A percentile compares a stretch with the other conserved stretches of the same genome.
These are phyloP conservation scores for Macadamia integrifolia DNA, from an alignment of 164 flowering plant genomes.

Conservation along the genomic window DNA sequence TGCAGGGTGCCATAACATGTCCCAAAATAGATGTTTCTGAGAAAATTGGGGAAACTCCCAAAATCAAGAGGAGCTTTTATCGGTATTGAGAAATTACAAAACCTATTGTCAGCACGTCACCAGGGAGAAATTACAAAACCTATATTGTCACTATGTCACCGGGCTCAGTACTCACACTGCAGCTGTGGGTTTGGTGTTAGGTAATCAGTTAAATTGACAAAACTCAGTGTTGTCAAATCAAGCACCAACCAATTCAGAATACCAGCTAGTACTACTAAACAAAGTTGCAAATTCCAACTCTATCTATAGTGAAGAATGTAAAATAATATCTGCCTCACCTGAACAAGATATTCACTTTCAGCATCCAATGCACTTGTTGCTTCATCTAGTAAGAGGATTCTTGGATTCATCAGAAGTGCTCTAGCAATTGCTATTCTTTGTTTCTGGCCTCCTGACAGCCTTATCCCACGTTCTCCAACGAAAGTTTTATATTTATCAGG, in stretches of 20 bases:
- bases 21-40: no score
- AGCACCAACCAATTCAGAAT: not conserved
- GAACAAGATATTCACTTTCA: constrained; percentile 91
- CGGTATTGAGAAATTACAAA: not conserved
- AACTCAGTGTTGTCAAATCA: not conserved
- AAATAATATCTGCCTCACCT: constrained; percentile 38
- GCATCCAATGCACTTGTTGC: constrained; percentile 99
- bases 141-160: no score
- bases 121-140: no score
- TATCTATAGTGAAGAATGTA: not conserved
- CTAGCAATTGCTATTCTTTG: constrained; percentile 96
- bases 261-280: not conserved
- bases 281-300: not conserved
- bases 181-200: no score
- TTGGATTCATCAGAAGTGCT: constrained; percentile 92
- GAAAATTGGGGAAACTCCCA: no score
- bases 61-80: not conserved
- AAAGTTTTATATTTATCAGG: constrained; percentile 80
- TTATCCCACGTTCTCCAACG: constrained; percentile 92
- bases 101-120: not conserved
- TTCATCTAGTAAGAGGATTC: constrained; percentile 82
- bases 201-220: no score
- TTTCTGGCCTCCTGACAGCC: constrained; percentile 95
- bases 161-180: no score
- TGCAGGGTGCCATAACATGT: no score